Evolutionary conservation across 148 eudicot species (phyloP).

Genomic region (Rhododendron kiyosumense): DNA sequence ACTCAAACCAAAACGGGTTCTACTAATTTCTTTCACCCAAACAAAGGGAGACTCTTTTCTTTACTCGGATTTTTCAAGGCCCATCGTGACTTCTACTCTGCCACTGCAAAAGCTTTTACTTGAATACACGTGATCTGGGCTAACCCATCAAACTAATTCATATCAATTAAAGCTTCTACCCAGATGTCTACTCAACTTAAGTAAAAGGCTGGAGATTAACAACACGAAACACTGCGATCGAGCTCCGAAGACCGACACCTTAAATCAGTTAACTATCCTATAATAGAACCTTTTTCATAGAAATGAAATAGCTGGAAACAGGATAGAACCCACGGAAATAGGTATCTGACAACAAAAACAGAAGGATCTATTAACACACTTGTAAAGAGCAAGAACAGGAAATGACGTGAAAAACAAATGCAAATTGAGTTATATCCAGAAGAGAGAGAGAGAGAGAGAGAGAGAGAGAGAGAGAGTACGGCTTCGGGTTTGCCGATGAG

Average conservation of each 20-base stretch:
- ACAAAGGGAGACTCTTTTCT: background rate
- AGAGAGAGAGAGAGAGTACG: conserved; percentile 21
- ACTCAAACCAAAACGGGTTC: background rate
- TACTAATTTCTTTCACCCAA: background rate
- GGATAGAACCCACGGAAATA: background rate
- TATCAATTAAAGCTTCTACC: background rate
- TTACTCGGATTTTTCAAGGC: background rate
- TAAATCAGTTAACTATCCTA: background rate
- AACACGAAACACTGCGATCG: background rate
- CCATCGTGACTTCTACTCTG: no score
- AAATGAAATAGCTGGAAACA: background rate
- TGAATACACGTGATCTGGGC: background rate
- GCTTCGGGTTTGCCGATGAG: conserved; percentile 80
- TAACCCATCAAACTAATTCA: background rate
- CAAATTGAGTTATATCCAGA: background rate
- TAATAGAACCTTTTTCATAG: background rate
- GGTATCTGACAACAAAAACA: background rate
- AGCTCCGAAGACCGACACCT: background rate
- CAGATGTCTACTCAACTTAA: background rate
- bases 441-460: background rate
- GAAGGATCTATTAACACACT: background rate
- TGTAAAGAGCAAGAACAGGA: background rate
- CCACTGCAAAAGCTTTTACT: no score
- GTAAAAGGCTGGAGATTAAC: background rate
- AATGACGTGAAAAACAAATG: background rate